Conservation (phyloP, 108 stramenopile genomes). For the Mayamaea pseudoterrestris region DNA sequence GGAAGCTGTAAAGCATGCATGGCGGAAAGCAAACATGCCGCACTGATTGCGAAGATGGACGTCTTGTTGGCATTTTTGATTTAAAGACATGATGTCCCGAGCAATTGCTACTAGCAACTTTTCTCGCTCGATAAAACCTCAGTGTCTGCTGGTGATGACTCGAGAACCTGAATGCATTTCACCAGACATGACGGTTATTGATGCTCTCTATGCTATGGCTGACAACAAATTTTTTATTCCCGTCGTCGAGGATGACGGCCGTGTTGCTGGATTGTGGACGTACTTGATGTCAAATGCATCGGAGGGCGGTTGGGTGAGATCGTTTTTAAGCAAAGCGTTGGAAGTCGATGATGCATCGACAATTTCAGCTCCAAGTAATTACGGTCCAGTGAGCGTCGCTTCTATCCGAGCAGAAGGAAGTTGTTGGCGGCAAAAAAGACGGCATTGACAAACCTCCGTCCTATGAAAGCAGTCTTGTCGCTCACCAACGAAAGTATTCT, state of each 20-base stretch:
- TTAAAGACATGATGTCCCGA: slow-evolving; percentile 89
- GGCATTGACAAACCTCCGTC: slow-evolving; percentile 51
- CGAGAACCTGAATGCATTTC: slow-evolving; percentile 81
- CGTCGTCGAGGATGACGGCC: slow-evolving; percentile 68
- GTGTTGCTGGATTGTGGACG: slow-evolving; percentile 88
- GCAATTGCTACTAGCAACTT: slow-evolving; percentile 74
- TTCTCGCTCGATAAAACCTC: slow-evolving; percentile 50
- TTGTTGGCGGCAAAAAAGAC: slow-evolving; percentile 21
- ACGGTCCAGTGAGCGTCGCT: background rate
- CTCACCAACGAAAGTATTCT: slow-evolving; percentile 28
- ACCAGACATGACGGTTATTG: slow-evolving; percentile 77
- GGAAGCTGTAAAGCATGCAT: slow-evolving; percentile 69
- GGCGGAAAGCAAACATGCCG: slow-evolving; percentile 76
- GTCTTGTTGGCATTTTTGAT: slow-evolving; percentile 82
- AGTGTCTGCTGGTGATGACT: slow-evolving; percentile 80
- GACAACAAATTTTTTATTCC: slow-evolving; percentile 89
- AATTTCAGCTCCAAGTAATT: slow-evolving; percentile 32
- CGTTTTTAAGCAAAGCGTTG: slow-evolving; percentile 55
- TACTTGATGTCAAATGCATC: slow-evolving; percentile 85
- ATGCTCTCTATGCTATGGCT: slow-evolving; percentile 89
- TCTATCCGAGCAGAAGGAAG: background rate
- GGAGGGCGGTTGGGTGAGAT: slow-evolving; percentile 77
- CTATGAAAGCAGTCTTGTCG: slow-evolving; percentile 50
- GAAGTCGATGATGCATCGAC: slow-evolving; percentile 44
- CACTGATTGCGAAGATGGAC: slow-evolving; percentile 53